phyloP scores from a whole-genome alignment of 352 stramenopile genomes.

The Hyaloperonospora brassicae region DNA sequence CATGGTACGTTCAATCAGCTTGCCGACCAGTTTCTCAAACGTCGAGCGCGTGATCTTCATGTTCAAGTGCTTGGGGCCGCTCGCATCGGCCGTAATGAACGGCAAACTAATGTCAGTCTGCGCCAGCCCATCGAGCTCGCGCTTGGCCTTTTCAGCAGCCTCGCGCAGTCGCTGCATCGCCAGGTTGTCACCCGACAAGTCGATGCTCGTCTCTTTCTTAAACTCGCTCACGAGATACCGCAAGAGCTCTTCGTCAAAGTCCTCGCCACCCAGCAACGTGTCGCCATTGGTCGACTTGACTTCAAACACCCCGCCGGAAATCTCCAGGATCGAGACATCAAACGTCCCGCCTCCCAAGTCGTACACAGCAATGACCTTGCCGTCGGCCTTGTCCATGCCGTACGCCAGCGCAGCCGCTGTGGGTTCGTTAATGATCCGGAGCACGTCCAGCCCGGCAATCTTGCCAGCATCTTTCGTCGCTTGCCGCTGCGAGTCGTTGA shows the following conservation, averaged over 20 bases:
- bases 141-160: slow-evolving; percentile 91
- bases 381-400: slow-evolving; percentile 91
- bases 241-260: slow-evolving; percentile 65
- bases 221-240: slow-evolving; percentile 88
- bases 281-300: slow-evolving; percentile 93
- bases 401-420: slow-evolving; percentile 90
- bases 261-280: slow-evolving; percentile 42
- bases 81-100: slow-evolving; percentile 20
- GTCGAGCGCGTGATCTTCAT: slow-evolving; percentile 85
- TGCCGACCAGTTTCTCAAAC: slow-evolving; percentile 90
- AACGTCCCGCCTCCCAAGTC: slow-evolving; percentile 91
- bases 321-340: slow-evolving; percentile 89
- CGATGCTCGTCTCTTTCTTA: slow-evolving; percentile 75
- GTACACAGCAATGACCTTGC: slow-evolving; percentile 93
- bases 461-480: slow-evolving; percentile 88
- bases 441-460: slow-evolving; percentile 88
- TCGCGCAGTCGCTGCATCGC: slow-evolving; percentile 87
- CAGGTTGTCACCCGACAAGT: slow-evolving; percentile 84
- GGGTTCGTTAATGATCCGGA: slow-evolving; percentile 94
- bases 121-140: slow-evolving; percentile 87
- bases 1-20: slow-evolving; percentile 92
- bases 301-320: slow-evolving; percentile 94
- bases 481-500: slow-evolving; percentile 92
- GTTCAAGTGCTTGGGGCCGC: slow-evolving; percentile 89
- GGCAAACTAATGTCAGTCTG: slow-evolving; percentile 92